Base-by-base conservation (phyloP, 371 early-diverging fungal species). In the Rhizopus sp. region DNA sequence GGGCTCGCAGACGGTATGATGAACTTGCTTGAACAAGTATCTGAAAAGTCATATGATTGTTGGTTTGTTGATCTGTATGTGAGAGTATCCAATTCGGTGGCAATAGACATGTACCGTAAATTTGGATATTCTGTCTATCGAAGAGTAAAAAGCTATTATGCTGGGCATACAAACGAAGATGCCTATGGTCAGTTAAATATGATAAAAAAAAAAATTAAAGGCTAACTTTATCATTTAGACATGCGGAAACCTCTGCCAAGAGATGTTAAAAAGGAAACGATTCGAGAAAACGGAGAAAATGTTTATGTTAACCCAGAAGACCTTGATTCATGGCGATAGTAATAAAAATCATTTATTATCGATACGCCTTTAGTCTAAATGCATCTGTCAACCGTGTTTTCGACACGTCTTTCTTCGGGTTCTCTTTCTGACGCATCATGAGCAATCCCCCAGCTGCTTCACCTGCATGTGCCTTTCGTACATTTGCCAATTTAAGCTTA, bases 31-130 rank as follows among this genome's bases (percentile, higher is more conserved):
- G 99, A 99, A 67, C 81, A 86, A n/a, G 95, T 96, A 2, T 93
- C 94, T 12, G 95, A 95, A 50, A 88, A 93, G 53, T 84, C 87
- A 81, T 90, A 98, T 66, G 80, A 94, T 69, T 91, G 95, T 16
- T 95, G 94, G 72, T 99, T 98, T 83, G 95, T 96, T 7, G 98
- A 99, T 80, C 77, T 99, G 40, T 99, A 98, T 78, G 99, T 99
- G 3, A 82, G 99, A 23, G 80, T 78, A n/a, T 93, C 94, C 13
- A 99, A 99, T 73, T 70, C 79, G 23, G 89, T 92, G n/a, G 99
- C 99, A 0, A 90, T 99, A 23, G 75, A 77, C 34, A 98, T 99
- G 94, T 99, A 99, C 69, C 88, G 91, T 53, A 87, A 84, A 63
- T 83, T 97, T 55, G 99, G 98, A 8, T 99, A 99, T 72, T 82